phyloP scores from a whole-genome alignment of 2,329 filamentous ascomycete species.

The Tolypocladium guangdongense region DNA sequence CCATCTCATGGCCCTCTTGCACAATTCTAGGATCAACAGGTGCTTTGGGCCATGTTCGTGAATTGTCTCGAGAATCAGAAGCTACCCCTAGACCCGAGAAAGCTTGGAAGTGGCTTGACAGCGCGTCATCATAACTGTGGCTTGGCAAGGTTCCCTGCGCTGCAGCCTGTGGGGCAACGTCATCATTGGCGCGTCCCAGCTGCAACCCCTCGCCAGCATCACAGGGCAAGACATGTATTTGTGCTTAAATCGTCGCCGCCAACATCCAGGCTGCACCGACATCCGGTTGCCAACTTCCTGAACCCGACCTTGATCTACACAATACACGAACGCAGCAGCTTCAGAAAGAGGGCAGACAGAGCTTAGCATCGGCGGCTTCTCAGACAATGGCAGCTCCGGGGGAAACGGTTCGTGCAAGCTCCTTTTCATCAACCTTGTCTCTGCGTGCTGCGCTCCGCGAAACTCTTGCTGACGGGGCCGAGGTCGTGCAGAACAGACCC shows the following conservation, averaged over 20 bases:
- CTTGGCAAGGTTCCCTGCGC: conserved; percentile 5
- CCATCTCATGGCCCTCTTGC: not conserved
- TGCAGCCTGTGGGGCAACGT: conserved; percentile 24
- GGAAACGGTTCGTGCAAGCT: conserved; percentile 29
- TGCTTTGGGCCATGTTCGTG: no score
- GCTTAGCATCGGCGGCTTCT: not conserved
- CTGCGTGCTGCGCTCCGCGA: conserved; percentile 5
- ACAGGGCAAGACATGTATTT: not conserved
- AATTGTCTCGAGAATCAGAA: no score
- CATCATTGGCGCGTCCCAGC: conserved; percentile 15
- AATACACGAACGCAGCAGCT: not conserved
- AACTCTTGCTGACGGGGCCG: conserved; percentile 10
- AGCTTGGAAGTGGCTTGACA: not conserved
- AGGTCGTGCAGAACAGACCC: conserved; percentile 29
- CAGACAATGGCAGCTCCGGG: conserved; percentile 30
- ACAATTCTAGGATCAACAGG: not conserved
- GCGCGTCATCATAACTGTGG: conserved; percentile 8
- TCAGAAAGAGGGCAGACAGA: not conserved
- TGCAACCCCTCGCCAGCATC: conserved; percentile 2
- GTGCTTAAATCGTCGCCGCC: not conserved
- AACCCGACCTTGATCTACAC: not conserved
- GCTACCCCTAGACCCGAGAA: not conserved
- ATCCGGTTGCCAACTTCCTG: not conserved
- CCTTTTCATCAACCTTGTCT: not conserved
- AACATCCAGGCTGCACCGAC: not conserved